These are phyloP conservation scores for Truncatella angustata DNA, from an alignment of 2,329 filamentous ascomycete genomes.

Conservation along the genomic window DNA sequence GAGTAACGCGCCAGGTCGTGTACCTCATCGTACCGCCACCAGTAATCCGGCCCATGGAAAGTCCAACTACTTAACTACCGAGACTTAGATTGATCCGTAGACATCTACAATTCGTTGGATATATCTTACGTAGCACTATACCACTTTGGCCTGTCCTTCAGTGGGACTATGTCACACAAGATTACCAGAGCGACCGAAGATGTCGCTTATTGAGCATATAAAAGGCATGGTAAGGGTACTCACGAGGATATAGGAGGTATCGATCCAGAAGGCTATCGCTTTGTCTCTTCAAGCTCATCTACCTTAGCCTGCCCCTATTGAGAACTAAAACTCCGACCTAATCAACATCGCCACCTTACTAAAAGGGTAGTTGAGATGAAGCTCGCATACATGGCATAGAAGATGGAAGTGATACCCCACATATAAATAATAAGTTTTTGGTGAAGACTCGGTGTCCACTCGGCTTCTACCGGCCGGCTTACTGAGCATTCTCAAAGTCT, in stretches of 20 bases:
- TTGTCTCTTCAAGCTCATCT: constrained; percentile 18
- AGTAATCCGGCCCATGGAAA: constrained; percentile 37
- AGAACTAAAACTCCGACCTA: too few species aligned
- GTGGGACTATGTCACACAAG: constrained; percentile 40
- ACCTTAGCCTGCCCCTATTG: constrained; percentile 17
- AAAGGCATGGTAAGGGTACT: constrained; percentile 28
- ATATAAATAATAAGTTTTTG: background rate
- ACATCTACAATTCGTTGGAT: too few species aligned
- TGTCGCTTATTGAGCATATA: constrained; percentile 30
- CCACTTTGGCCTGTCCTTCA: constrained; percentile 39
- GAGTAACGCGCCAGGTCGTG: too few species aligned
- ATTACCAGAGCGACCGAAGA: constrained; percentile 39
- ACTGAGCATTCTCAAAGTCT: background rate
- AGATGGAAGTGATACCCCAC: background rate
- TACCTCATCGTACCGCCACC: constrained; percentile 33
- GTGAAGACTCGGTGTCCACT: background rate
- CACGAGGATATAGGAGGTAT: constrained; percentile 27
- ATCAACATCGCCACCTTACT: too few species aligned
- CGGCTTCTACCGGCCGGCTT: background rate
- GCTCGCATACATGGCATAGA: background rate
- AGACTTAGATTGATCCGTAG: constrained; percentile 23
- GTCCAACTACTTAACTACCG: constrained; percentile 38
- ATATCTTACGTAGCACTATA: constrained; percentile 33
- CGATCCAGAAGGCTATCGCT: constrained; percentile 27
- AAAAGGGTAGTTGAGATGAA: background rate